phyloP scores from a whole-genome alignment of 805 yeast genomes.

The Kazachstania taianensis region DNA sequence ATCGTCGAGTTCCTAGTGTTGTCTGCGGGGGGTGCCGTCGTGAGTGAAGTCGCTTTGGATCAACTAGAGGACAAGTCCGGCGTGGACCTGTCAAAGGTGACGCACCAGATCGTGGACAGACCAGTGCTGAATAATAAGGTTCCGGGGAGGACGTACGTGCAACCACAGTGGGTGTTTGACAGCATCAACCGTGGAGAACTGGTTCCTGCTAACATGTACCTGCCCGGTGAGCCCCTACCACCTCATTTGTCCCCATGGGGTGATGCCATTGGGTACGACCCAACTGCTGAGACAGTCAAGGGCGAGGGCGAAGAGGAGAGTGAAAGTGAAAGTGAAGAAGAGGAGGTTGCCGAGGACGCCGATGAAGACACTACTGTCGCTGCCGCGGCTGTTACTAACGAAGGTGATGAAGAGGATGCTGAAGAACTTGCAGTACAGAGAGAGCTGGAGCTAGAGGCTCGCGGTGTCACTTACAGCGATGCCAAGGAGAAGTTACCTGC shows the following conservation, averaged over 20 bases:
- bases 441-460: slow-evolving; percentile 84
- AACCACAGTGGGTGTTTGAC: slow-evolving; percentile 98
- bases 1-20: slow-evolving; percentile 78
- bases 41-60: slow-evolving; percentile 82
- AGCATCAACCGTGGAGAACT: slow-evolving; percentile 69
- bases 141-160: slow-evolving; percentile 86
- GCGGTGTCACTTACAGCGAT: slow-evolving; percentile 73
- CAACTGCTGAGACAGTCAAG: slow-evolving; percentile 43
- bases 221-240: slow-evolving; percentile 91
- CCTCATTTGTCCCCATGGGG: slow-evolving; percentile 99
- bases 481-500: slow-evolving; percentile 33
- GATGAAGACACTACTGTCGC: no score
- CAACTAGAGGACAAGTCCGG: slow-evolving; percentile 41
- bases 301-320: slow-evolving; percentile 36
- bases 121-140: slow-evolving; percentile 70
- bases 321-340: slow-evolving; percentile 39
- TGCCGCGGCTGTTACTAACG: slow-evolving; percentile 36
- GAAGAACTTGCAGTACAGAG: slow-evolving; percentile 57
- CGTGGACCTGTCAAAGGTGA: slow-evolving; percentile 56
- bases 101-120: slow-evolving; percentile 93
- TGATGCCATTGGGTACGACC: slow-evolving; percentile 84
- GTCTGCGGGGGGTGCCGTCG: slow-evolving; percentile 75
- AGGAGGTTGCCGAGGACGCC: slow-evolving; percentile 42
- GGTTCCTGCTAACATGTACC: slow-evolving; percentile 68
- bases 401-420: slow-evolving; percentile 43